These are phyloP conservation scores for Melanogaster broomeanus DNA, from an alignment of 768 basidiomycete species.

Conservation along the genomic window DNA sequence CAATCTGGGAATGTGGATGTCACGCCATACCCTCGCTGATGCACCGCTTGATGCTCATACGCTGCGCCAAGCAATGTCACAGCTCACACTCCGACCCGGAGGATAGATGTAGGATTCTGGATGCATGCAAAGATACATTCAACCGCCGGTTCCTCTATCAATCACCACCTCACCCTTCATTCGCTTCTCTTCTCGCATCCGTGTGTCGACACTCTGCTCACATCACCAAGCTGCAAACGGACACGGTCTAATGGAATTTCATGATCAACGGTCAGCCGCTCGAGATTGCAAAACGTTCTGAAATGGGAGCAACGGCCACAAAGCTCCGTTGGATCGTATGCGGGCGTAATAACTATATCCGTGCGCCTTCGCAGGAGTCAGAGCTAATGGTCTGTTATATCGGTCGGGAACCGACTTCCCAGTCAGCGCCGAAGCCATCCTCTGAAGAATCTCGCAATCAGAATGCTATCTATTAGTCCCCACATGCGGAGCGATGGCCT, in stretches of 20 bases:
- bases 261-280: constrained; percentile 3
- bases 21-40: constrained; percentile 23
- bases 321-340: not conserved
- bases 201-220: no score
- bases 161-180: constrained; percentile 15
- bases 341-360: not conserved
- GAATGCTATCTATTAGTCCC: not conserved
- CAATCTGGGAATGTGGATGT: constrained; percentile 31
- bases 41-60: constrained; percentile 31
- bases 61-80: no score
- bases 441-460: not conserved
- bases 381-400: no score
- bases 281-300: not conserved
- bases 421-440: no score
- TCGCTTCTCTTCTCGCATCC: constrained; percentile 23
- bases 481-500: not conserved
- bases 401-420: not conserved
- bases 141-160: constrained; percentile 16
- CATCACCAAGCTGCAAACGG: constrained; percentile 5
- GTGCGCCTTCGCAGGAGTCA: not conserved
- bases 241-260: not conserved
- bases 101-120: constrained; percentile 10
- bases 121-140: constrained; percentile 13
- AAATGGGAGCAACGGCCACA: no score
- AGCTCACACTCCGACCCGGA: not conserved